Evolutionary conservation across 169 alveolate genomes (phyloP).

Genomic region (Plasmodium vinckei): DNA sequence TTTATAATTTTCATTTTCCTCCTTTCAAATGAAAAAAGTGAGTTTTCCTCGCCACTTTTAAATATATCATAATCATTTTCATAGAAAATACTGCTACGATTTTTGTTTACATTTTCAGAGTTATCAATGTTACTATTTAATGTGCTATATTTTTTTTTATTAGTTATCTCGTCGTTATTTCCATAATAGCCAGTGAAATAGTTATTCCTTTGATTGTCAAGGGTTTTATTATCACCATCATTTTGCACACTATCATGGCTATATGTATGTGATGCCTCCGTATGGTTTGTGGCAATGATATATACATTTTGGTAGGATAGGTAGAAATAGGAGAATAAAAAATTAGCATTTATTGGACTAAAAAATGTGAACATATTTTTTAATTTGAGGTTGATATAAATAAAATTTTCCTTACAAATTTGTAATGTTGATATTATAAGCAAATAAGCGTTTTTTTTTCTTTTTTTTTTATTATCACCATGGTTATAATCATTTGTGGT

Average conservation of each 20-base stretch:
- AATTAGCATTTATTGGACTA: slow-evolving; percentile 20
- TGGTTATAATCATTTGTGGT: no score
- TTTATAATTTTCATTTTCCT: slow-evolving; percentile 1
- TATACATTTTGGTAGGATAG: slow-evolving; percentile 48
- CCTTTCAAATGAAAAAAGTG: slow-evolving; percentile 4
- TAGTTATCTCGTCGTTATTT: not conserved
- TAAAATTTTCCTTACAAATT: slow-evolving; percentile 41
- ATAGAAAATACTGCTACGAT: not conserved
- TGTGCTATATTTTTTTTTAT: not conserved
- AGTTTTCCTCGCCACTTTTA: not conserved
- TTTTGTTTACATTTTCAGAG: not conserved
- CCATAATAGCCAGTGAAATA: not conserved
- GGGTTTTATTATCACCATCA: not conserved
- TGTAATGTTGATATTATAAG: slow-evolving; percentile 39
- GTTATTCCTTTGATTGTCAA: not conserved
- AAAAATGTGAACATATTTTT: slow-evolving; percentile 70
- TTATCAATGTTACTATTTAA: not conserved
- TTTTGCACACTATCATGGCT: not conserved
- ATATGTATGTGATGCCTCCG: not conserved
- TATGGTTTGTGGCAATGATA: slow-evolving; percentile 56
- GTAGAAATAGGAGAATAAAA: slow-evolving; percentile 42
- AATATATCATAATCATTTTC: not conserved
- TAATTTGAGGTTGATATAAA: slow-evolving; percentile 29
- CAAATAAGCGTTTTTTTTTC: slow-evolving; percentile 26
- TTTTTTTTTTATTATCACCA: slow-evolving; percentile 3